Evolutionary conservation across 805 yeast genomes (phyloP).

Genomic region (Candida pseudoglaebosa): DNA sequence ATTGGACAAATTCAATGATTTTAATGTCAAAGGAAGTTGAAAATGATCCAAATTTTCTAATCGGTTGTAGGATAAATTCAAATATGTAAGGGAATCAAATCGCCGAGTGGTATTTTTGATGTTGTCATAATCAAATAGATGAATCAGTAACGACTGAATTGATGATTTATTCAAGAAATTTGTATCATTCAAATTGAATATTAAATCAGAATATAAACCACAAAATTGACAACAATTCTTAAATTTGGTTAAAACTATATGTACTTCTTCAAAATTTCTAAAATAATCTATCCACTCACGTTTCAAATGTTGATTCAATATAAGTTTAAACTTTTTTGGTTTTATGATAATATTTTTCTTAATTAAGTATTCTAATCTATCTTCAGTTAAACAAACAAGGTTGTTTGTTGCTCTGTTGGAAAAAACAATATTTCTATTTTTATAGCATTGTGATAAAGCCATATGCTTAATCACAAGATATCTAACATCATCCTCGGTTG

Average conservation of each 20-base stretch:
- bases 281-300: neutral
- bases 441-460: constrained; percentile 9
- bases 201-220: neutral
- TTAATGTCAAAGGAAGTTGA: constrained; percentile 17
- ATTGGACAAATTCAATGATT: constrained; percentile 23
- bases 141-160: constrained; percentile 15
- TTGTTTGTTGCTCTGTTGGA: constrained; percentile 4
- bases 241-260: neutral
- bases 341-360: constrained; percentile 14
- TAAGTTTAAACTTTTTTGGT: constrained; percentile 15
- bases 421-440: constrained; percentile 4
- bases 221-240: neutral
- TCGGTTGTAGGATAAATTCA: constrained; percentile 27
- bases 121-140: constrained; percentile 15
- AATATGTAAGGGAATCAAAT: constrained; percentile 10
- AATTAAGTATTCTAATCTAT: constrained; percentile 14
- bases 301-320: neutral
- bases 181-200: neutral
- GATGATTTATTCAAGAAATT: neutral
- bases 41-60: constrained; percentile 19
- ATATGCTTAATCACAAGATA: constrained; percentile 8
- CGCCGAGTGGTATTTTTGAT: constrained; percentile 10
- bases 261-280: neutral
- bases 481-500: neutral
- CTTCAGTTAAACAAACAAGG: constrained; percentile 1